A percentile compares a stretch with the other conserved stretches of the same genome.
phyloP scores from a whole-genome alignment of 2,329 filamentous ascomycete species.

The Chaetomium sp. region DNA sequence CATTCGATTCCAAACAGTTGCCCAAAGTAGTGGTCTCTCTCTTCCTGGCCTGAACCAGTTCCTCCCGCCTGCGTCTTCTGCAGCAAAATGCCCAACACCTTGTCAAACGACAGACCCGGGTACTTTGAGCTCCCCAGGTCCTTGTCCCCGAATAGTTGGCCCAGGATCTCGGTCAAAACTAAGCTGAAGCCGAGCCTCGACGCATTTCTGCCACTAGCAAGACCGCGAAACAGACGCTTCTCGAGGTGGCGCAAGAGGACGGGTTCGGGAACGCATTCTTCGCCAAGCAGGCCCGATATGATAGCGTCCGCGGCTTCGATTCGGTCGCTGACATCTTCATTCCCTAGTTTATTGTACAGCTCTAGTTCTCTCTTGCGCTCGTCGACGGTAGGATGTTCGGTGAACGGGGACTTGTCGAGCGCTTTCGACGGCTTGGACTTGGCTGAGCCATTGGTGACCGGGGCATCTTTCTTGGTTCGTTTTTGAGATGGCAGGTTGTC shows the following conservation, averaged over 20 bases:
- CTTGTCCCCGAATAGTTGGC: slow-evolving; percentile 64
- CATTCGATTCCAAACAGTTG: slow-evolving; percentile 85
- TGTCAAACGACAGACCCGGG: slow-evolving; percentile 57
- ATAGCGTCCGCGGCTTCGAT: slow-evolving; percentile 62
- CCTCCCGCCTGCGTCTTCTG: slow-evolving; percentile 59
- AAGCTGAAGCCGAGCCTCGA: slow-evolving; percentile 87
- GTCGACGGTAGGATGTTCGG: slow-evolving; percentile 54
- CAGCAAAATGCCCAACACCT: slow-evolving; percentile 54
- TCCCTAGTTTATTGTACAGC: slow-evolving; percentile 64
- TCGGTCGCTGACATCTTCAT: slow-evolving; percentile 58
- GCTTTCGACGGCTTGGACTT: slow-evolving; percentile 30
- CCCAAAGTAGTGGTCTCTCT: slow-evolving; percentile 82
- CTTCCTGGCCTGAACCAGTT: slow-evolving; percentile 68
- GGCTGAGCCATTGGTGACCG: slow-evolving; percentile 31
- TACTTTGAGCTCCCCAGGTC: slow-evolving; percentile 52
- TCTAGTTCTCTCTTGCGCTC: slow-evolving; percentile 60
- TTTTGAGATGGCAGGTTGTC: slow-evolving; percentile 42
- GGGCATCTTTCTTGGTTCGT: slow-evolving; percentile 41
- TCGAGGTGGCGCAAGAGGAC: slow-evolving; percentile 62
- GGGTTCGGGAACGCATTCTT: slow-evolving; percentile 52
- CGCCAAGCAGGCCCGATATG: slow-evolving; percentile 57
- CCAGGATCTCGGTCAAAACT: slow-evolving; percentile 78
- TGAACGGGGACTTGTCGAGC: slow-evolving; percentile 51
- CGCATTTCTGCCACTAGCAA: slow-evolving; percentile 87
- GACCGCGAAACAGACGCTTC: slow-evolving; percentile 76